Evolutionary conservation across 441 rosid species (phyloP).

Genomic region (Erodium trifolium): DNA sequence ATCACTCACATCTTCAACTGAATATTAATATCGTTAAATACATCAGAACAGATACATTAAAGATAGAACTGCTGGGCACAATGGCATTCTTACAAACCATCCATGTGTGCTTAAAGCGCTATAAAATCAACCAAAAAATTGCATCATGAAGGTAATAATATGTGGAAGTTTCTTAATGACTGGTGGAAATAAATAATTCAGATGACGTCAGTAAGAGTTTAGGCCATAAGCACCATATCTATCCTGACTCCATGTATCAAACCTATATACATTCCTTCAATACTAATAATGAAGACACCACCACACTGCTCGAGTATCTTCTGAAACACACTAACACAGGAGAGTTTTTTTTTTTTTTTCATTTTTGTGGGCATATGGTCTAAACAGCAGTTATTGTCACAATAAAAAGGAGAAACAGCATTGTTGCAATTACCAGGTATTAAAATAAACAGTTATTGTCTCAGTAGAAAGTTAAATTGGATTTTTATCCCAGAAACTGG

Average conservation of each 20-base stretch:
- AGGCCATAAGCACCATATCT: not conserved
- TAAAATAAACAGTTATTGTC: not conserved
- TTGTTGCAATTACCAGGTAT: not conserved
- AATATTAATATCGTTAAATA: conserved; percentile 8
- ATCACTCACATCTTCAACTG: conserved; percentile 97
- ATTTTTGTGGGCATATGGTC: not conserved
- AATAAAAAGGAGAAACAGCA: not conserved
- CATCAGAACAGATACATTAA: conserved; percentile 15
- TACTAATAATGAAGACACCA: not conserved
- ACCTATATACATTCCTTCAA: not conserved
- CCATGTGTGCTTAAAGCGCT: not conserved
- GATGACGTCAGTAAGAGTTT: not conserved
- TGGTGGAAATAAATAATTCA: not conserved
- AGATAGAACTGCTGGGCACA: not conserved
- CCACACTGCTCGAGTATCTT: not conserved
- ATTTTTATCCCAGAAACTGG: not conserved
- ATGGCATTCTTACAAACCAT: not conserved
- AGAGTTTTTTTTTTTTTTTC: not conserved
- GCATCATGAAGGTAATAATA: conserved; percentile 1
- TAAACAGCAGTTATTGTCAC: not conserved
- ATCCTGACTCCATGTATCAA: not conserved
- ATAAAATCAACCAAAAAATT: not conserved
- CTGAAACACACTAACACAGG: conserved; percentile 7
- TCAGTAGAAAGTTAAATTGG: not conserved
- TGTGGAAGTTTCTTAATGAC: not conserved